phyloP scores from a whole-genome alignment of 352 stramenopile species.

The Globisporangium solare region DNA sequence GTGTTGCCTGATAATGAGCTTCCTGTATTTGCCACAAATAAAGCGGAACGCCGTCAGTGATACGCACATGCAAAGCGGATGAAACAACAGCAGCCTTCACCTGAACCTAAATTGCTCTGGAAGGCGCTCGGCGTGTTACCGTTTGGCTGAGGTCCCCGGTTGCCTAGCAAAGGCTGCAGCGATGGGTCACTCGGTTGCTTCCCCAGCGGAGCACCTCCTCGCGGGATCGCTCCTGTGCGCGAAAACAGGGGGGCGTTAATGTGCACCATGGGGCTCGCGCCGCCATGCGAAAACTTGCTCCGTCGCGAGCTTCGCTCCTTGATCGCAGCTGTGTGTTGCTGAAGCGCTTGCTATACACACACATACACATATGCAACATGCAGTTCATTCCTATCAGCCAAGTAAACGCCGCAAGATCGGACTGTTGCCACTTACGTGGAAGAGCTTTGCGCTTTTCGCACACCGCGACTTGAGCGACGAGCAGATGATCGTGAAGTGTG shows the following conservation, averaged over 20 bases:
- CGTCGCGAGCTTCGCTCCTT: slow-evolving; percentile 68
- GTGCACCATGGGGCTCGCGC: slow-evolving; percentile 70
- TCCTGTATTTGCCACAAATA: slow-evolving; percentile 4
- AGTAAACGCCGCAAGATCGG: slow-evolving; percentile 5
- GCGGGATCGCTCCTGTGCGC: slow-evolving; percentile 26
- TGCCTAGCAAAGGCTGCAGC: slow-evolving; percentile 20
- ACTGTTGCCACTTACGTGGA: slow-evolving; percentile 41
- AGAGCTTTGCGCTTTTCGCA: slow-evolving; percentile 74
- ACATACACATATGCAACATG: background rate
- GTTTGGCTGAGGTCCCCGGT: slow-evolving; percentile 11
- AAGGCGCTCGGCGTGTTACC: slow-evolving; percentile 8
- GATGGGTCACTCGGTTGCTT: slow-evolving; percentile 18
- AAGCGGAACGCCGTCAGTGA: background rate
- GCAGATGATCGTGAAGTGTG: slow-evolving; percentile 78
- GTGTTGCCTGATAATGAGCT: background rate
- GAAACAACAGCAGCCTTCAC: background rate
- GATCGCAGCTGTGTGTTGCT: slow-evolving; percentile 63
- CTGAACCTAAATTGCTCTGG: slow-evolving; percentile 22
- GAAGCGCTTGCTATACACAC: slow-evolving; percentile 42
- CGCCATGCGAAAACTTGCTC: slow-evolving; percentile 78
- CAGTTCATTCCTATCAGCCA: background rate
- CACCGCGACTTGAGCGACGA: slow-evolving; percentile 77
- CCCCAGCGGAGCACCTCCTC: slow-evolving; percentile 11
- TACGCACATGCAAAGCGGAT: background rate
- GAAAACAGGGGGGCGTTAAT: slow-evolving; percentile 76